Conservation (phyloP, 163 green algal species). For the Volvox carteri region DNA sequence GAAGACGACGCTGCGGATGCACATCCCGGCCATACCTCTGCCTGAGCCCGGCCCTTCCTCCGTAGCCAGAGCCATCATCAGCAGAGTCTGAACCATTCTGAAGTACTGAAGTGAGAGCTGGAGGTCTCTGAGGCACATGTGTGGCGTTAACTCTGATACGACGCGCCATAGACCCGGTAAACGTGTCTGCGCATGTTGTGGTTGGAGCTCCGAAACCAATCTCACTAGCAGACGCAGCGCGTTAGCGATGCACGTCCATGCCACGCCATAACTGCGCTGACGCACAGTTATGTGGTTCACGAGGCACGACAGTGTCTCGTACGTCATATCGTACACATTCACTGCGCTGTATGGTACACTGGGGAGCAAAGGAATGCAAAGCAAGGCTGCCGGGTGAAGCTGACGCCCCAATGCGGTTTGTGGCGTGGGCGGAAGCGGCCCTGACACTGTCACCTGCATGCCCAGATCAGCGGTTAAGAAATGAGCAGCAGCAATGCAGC, state of each 20-base stretch:
- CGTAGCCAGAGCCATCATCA: background rate
- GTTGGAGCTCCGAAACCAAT: slow-evolving; percentile 3
- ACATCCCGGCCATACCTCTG: background rate
- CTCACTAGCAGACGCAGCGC: background rate
- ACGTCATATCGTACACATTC: background rate
- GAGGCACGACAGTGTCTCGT: background rate
- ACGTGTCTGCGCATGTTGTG: background rate
- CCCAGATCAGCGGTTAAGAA: background rate
- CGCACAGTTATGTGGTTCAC: background rate
- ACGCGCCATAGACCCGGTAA: slow-evolving; percentile 6
- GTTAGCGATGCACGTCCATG: background rate
- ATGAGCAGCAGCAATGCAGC: background rate
- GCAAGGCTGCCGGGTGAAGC: background rate
- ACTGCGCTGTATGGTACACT: slow-evolving; percentile 12
- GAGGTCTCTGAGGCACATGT: background rate
- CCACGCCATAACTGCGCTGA: background rate
- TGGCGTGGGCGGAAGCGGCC: background rate
- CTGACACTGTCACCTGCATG: slow-evolving; percentile 12
- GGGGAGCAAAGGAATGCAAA: background rate
- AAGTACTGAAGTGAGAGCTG: background rate
- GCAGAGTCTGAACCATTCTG: background rate
- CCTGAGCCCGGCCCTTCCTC: background rate
- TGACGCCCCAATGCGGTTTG: background rate
- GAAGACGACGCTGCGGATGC: background rate
- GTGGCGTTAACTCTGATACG: background rate